Percentiles rank a stretch among this genome's conserved stretches.
Conservation (phyloP, 2,329 filamentous ascomycete genomes). For the Stagonosporopsis rhizophila region DNA sequence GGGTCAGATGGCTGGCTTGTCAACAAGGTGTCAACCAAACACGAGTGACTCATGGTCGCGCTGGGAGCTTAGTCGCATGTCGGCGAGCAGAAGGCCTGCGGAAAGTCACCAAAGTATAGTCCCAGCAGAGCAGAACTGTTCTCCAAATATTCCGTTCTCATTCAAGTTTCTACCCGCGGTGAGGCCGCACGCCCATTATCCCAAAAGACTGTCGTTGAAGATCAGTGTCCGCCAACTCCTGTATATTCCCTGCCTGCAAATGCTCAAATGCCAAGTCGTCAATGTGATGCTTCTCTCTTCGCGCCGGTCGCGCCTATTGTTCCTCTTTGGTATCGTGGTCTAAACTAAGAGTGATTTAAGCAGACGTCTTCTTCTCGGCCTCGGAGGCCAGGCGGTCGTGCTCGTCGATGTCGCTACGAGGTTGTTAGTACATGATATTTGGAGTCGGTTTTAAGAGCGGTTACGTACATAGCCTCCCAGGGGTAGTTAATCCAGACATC, state of each 20-base stretch:
- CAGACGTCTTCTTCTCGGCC: slow-evolving; percentile 32
- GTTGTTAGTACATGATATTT: slow-evolving; percentile 27
- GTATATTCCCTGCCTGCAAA: slow-evolving; percentile 18
- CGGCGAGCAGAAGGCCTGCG: no score
- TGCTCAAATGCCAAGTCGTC: slow-evolving; percentile 22
- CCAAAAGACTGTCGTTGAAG: slow-evolving; percentile 17
- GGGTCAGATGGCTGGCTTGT: no score
- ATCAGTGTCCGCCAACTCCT: slow-evolving; percentile 21
- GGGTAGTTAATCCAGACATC: slow-evolving; percentile 99
- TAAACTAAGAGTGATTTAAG: not conserved
- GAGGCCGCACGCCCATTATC: not conserved
- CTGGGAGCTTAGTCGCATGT: no score
- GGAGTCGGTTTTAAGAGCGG: no score
- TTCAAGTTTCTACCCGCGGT: slow-evolving; percentile 2
- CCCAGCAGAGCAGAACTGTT: not conserved
- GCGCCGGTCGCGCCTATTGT: not conserved
- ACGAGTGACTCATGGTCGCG: no score
- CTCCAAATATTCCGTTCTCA: not conserved
- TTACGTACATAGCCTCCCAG: slow-evolving; percentile 81
- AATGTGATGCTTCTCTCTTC: slow-evolving; percentile 12
- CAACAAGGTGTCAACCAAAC: no score
- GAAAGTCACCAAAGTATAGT: no score
- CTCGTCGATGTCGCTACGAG: slow-evolving; percentile 79
- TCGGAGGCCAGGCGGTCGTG: slow-evolving; percentile 75
- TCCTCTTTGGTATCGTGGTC: not conserved